phyloP scores from a whole-genome alignment of 352 stramenopile genomes.

The Pythium brassicae region DNA sequence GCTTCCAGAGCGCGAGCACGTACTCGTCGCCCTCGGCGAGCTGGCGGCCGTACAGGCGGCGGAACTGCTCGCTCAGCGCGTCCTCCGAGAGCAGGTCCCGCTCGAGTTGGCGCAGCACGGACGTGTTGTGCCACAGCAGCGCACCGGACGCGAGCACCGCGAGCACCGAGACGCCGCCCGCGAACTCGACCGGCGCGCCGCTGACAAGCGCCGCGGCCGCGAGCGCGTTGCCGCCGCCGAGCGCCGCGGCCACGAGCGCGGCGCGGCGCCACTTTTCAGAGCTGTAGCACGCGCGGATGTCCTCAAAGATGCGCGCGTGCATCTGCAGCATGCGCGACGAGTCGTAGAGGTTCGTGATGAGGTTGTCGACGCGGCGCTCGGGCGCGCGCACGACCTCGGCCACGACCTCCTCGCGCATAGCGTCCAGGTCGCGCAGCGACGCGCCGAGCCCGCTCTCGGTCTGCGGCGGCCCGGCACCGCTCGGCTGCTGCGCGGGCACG shows the following conservation, averaged over 20 bases:
- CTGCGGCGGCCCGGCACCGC: constrained; percentile 33
- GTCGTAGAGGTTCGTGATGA: constrained; percentile 98
- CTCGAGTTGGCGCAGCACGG: constrained; percentile 83
- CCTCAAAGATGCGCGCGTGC: constrained; percentile 89
- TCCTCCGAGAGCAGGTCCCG: constrained; percentile 83
- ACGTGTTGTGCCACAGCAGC: constrained; percentile 89
- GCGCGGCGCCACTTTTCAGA: constrained; percentile 78
- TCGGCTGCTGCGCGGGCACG: constrained; percentile 82
- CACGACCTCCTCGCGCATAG: constrained; percentile 97
- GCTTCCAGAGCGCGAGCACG: constrained; percentile 92
- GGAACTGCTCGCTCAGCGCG: constrained; percentile 90
- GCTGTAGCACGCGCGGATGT: constrained; percentile 71
- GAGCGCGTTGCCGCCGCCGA: constrained; percentile 73
- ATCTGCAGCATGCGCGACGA: constrained; percentile 91
- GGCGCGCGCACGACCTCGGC: constrained; percentile 96
- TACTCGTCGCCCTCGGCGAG: constrained; percentile 98
- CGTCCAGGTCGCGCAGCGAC: constrained; percentile 94
- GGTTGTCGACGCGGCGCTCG: constrained; percentile 97
- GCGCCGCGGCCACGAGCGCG: constrained; percentile 52
- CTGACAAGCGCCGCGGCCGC: constrained; percentile 75
- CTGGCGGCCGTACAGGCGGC: constrained; percentile 91
- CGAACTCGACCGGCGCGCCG: constrained; percentile 75
- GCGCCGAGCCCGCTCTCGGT: constrained; percentile 53
- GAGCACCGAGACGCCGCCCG: constrained; percentile 72
- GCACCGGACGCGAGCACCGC: constrained; percentile 77